Evolutionary conservation across 1,139 yeast genomes (phyloP), one percentile per base, ranked within the genome.

Genomic region (Pneumocystis oryctolagi): DNA sequence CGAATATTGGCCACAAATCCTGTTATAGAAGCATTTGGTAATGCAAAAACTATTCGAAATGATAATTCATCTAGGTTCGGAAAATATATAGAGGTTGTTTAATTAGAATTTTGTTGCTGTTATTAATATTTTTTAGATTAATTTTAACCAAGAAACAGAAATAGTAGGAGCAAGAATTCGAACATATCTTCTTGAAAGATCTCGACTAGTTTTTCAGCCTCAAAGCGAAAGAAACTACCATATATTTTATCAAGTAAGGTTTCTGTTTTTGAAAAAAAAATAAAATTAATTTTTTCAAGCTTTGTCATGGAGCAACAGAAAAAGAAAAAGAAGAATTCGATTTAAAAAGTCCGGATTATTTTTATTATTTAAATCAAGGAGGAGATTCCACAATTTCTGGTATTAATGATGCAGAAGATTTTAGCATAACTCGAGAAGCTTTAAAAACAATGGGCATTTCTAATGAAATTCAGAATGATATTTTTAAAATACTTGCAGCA

Each of bases 41-140:
- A 92, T 73, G 97, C 98, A 16, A 92, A 92, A 74, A 92, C 98
- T 3, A 89, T 96, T 2, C 84, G 98, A 77, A 92, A 92, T 73
- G 97, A 92, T 75, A 92, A 92, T 75, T 92, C 97, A 56, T 90
- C 97, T 25, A 84, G 98, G 73, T 92, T 92, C 73, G 98, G 98
- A 72, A 92, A 92, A 74, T 92, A 92, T 73, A 79, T 92, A 71
- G 97, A 92, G 75, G 92, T 47, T 25, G 25, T 47, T 40, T 47
- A 25, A 18, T n/a, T 25, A 6, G 25, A 25, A 2, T 14, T 14
- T 47, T 25, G 16, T 14, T 25, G 16, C 14, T 25, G 5, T 47
- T n/a, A 47, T 12, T 47, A 47, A 47, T 25, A 25, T 47, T 47
- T n/a, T 25, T 47, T 47, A 47, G 55, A 47, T 92, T 69, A 78